A percentile compares a stretch with the other conserved stretches of the same genome.
These are phyloP conservation scores for Nakaseomyces uthaithaninus DNA, from an alignment of 1,139 yeast species.

Conservation along the genomic window DNA sequence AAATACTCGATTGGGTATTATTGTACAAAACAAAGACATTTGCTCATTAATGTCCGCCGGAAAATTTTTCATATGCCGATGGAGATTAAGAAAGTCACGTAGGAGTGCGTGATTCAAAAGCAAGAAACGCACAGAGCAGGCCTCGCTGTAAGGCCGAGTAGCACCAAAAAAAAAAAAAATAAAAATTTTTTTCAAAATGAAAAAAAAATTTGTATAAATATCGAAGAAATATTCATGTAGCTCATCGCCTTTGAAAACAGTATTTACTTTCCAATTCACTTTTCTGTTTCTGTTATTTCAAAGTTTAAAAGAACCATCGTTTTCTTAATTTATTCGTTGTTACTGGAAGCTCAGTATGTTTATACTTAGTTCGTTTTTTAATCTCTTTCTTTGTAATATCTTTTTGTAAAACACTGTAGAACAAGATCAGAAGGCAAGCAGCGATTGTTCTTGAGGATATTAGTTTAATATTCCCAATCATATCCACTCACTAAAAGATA, in stretches of 20 bases:
- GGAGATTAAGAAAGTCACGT: slow-evolving; percentile 4
- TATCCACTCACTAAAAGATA: no score
- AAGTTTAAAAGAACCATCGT: slow-evolving; percentile 6
- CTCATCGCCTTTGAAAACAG: slow-evolving; percentile 1
- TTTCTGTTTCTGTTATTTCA: neutral
- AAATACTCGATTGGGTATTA: neutral
- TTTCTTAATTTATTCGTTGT: slow-evolving; percentile 6
- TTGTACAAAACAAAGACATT: neutral
- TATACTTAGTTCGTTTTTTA: neutral
- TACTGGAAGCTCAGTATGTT: slow-evolving; percentile 6
- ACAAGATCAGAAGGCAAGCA: neutral
- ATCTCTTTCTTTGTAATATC: neutral
- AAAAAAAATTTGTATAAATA: slow-evolving; percentile 4
- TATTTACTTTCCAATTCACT: slow-evolving; percentile 1
- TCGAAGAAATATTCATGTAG: slow-evolving; percentile 1
- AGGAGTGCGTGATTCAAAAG: neutral
- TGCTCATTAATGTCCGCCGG: slow-evolving; percentile 5
- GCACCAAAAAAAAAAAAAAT: neutral
- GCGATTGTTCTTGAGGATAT: no score
- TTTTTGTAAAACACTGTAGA: neutral
- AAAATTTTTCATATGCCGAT: slow-evolving; percentile 2
- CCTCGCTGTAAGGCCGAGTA: no score
- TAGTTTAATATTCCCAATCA: no score
- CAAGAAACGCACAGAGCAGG: no score
- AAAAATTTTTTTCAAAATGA: neutral